Percentiles rank a stretch among this genome's conserved stretches.
phyloP scores from a whole-genome alignment of 2,329 filamentous ascomycete species.

The Dichotomopilus funicola region DNA sequence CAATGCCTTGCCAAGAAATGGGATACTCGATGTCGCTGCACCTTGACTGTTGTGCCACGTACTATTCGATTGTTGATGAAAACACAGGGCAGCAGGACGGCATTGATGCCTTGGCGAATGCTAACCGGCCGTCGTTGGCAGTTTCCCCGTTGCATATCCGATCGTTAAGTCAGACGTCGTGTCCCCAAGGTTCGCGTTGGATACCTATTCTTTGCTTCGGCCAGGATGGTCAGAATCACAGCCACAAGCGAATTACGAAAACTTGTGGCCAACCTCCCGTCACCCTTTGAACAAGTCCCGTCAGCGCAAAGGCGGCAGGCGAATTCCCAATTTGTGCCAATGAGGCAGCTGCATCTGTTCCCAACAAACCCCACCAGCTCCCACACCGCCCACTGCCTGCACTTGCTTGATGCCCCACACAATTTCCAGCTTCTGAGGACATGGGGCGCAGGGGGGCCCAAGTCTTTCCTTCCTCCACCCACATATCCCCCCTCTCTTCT shows the following conservation, averaged over 20 bases:
- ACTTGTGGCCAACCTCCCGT: constrained; percentile 15
- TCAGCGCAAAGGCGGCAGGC: constrained; percentile 22
- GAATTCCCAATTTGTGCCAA: constrained; percentile 23
- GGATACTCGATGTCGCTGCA: constrained; percentile 8
- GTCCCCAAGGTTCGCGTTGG: neutral
- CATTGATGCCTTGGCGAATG: neutral
- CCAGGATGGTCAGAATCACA: constrained; percentile 1
- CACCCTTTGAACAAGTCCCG: neutral
- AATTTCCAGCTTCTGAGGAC: constrained; percentile 15
- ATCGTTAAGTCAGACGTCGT: too few species aligned
- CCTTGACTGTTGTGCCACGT: constrained; percentile 14
- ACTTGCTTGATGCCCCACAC: constrained; percentile 15
- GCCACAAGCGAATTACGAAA: constrained; percentile 21
- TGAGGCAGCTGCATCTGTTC: constrained; percentile 25
- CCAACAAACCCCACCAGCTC: constrained; percentile 18
- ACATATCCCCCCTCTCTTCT: constrained; percentile 20
- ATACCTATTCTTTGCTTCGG: neutral
- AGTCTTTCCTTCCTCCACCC: constrained; percentile 24
- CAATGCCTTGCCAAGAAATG: constrained; percentile 13
- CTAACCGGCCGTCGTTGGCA: neutral
- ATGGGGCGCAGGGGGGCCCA: constrained; percentile 21
- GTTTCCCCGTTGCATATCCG: neutral
- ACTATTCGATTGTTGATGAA: constrained; percentile 7
- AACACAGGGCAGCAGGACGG: neutral
- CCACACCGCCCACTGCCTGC: constrained; percentile 19